Percentiles rank a stretch among this genome's conserved stretches.
These are phyloP conservation scores for Penicillium soppii DNA, from an alignment of 495 filamentous ascomycete species.

Conservation along the genomic window DNA sequence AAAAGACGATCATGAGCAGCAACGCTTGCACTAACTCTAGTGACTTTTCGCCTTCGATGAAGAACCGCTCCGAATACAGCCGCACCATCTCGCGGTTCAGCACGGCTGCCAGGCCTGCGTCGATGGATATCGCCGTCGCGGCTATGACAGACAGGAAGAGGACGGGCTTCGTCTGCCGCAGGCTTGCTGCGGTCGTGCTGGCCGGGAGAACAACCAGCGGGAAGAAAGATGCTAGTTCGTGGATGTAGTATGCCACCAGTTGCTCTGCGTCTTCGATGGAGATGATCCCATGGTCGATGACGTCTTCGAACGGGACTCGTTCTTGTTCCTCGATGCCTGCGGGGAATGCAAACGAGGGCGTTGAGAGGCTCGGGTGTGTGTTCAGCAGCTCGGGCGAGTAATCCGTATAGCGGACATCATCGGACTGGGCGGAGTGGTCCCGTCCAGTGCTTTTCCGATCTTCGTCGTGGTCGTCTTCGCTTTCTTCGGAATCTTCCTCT, in stretches of 20 bases:
- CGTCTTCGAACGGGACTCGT: slow-evolving; percentile 24
- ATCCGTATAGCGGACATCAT: slow-evolving; percentile 25
- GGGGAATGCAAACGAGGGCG: slow-evolving; percentile 14
- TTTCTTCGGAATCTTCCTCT: slow-evolving; percentile 34
- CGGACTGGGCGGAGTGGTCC: slow-evolving; percentile 21
- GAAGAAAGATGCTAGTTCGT: slow-evolving; percentile 41
- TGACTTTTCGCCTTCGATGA: slow-evolving; percentile 53
- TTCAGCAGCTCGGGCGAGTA: slow-evolving; percentile 26
- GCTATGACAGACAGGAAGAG: slow-evolving; percentile 52
- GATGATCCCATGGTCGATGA: slow-evolving; percentile 49
- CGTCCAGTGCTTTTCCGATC: slow-evolving; percentile 17
- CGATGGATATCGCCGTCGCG: slow-evolving; percentile 42
- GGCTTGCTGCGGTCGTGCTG: slow-evolving; percentile 35
- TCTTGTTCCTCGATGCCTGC: slow-evolving; percentile 18
- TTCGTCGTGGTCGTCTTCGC: slow-evolving; percentile 21
- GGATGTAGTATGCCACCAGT: slow-evolving; percentile 43
- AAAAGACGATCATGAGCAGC: slow-evolving; percentile 48
- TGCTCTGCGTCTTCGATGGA: slow-evolving; percentile 44
- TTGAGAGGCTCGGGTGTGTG: slow-evolving; percentile 19
- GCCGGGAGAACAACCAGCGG: slow-evolving; percentile 42
- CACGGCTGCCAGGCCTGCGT: slow-evolving; percentile 39
- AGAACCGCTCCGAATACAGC: slow-evolving; percentile 46
- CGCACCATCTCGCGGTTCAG: slow-evolving; percentile 49
- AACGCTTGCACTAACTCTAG: slow-evolving; percentile 52
- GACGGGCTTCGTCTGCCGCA: slow-evolving; percentile 45